phyloP scores from a whole-genome alignment of 192 early-diverging fungal species.

The Funneliformis mosseae region DNA sequence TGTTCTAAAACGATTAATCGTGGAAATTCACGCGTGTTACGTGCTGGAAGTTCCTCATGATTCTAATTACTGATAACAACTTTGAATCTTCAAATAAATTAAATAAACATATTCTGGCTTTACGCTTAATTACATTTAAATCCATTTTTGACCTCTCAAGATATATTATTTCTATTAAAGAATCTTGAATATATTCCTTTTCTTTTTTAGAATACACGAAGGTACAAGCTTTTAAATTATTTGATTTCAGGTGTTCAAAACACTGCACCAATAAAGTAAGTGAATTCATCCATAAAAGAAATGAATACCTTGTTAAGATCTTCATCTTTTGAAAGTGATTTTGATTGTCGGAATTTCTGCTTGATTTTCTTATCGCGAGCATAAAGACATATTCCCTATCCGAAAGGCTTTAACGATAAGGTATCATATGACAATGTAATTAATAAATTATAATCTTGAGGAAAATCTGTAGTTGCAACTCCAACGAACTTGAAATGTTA shows the following conservation, averaged over 20 bases:
- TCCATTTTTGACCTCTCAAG: neutral
- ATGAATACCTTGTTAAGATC: neutral
- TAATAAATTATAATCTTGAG: constrained; percentile 24
- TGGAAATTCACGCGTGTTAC: constrained; percentile 9
- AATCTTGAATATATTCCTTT: constrained; percentile 17
- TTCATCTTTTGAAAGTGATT: constrained; percentile 8
- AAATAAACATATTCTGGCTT: constrained; percentile 18
- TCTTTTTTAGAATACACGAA: constrained; percentile 29
- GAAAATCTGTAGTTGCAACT: neutral
- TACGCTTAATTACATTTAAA: neutral
- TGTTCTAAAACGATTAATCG: constrained; percentile 29
- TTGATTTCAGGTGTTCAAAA: neutral
- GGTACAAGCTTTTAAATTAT: constrained; percentile 17
- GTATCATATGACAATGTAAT: constrained; percentile 32
- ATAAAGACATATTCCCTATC: constrained; percentile 25
- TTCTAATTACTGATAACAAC: neutral
- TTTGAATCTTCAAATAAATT: constrained; percentile 30
- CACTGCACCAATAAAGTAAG: neutral
- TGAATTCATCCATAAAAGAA: constrained; percentile 20
- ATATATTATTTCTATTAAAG: constrained; percentile 11
- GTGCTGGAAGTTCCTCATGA: neutral
- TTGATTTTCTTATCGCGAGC: neutral
- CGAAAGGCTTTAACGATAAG: neutral
- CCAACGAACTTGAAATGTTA: neutral
- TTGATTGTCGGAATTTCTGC: neutral